These are phyloP conservation scores for Hanseniaspora osmophila DNA, from an alignment of 805 yeast genomes.

Conservation along the genomic window DNA sequence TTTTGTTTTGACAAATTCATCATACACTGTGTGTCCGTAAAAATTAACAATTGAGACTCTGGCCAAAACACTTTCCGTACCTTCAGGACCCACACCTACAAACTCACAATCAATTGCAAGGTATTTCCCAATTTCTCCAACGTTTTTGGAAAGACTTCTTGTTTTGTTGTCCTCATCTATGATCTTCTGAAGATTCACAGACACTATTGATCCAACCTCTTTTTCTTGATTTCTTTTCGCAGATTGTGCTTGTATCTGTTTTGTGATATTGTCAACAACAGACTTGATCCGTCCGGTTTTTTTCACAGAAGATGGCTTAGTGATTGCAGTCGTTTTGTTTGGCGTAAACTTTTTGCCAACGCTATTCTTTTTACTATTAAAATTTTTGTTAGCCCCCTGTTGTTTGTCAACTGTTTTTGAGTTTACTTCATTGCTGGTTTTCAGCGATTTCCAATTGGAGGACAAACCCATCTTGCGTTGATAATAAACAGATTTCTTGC, in stretches of 20 bases:
- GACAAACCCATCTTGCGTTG: too few species aligned
- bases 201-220: not conserved
- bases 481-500: too few species aligned
- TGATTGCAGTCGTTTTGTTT: not conserved
- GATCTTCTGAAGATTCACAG: not conserved
- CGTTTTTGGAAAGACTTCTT: slow-evolving; percentile 9
- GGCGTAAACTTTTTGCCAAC: not conserved
- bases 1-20: slow-evolving; percentile 60
- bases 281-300: not conserved
- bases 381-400: too few species aligned
- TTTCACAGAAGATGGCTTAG: too few species aligned
- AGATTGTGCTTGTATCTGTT: not conserved
- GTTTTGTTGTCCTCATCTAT: not conserved
- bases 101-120: slow-evolving; percentile 87
- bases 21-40: slow-evolving; percentile 59
- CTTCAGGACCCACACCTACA: slow-evolving; percentile 77
- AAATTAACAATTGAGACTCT: slow-evolving; percentile 79
- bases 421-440: too few species aligned
- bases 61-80: slow-evolving; percentile 58
- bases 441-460: too few species aligned
- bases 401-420: too few species aligned
- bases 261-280: slow-evolving; percentile 1
- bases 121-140: slow-evolving; percentile 49
- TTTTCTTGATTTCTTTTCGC: not conserved
- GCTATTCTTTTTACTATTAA: too few species aligned